phyloP scores from a whole-genome alignment of 768 basidiomycete genomes.

The Russula vinacea region DNA sequence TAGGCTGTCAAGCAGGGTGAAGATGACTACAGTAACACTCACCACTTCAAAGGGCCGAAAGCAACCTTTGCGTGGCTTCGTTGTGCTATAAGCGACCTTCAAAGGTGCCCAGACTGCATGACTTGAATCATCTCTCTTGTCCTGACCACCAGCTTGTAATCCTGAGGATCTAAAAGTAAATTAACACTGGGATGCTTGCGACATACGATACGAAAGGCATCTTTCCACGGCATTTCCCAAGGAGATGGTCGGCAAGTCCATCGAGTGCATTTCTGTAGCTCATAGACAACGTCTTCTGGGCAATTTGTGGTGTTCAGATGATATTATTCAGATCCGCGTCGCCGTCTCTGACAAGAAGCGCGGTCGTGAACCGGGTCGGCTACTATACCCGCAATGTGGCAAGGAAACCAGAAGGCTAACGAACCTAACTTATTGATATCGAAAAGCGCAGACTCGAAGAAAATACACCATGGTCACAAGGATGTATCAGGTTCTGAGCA shows the following conservation, averaged over 20 bases:
- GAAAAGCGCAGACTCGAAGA: background rate
- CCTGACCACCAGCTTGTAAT: too few species aligned
- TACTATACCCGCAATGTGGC: background rate
- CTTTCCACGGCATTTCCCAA: background rate
- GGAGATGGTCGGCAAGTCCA: background rate
- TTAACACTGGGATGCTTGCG: background rate
- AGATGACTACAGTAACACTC: too few species aligned
- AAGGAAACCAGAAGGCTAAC: background rate
- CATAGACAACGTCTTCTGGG: background rate
- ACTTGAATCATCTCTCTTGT: too few species aligned
- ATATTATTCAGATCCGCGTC: background rate
- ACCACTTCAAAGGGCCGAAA: background rate
- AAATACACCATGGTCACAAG: background rate
- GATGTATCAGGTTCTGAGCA: too few species aligned
- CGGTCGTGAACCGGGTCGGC: background rate
- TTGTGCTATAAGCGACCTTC: background rate
- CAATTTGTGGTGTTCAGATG: background rate
- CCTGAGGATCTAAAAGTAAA: too few species aligned
- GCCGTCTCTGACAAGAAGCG: background rate
- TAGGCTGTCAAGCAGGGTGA: too few species aligned
- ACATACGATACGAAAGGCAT: background rate
- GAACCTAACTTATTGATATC: background rate
- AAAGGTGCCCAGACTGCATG: background rate
- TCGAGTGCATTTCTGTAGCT: background rate
- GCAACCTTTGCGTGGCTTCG: background rate